Conservation (phyloP, 2,329 filamentous ascomycete species). For the Penicillium sp. region DNA sequence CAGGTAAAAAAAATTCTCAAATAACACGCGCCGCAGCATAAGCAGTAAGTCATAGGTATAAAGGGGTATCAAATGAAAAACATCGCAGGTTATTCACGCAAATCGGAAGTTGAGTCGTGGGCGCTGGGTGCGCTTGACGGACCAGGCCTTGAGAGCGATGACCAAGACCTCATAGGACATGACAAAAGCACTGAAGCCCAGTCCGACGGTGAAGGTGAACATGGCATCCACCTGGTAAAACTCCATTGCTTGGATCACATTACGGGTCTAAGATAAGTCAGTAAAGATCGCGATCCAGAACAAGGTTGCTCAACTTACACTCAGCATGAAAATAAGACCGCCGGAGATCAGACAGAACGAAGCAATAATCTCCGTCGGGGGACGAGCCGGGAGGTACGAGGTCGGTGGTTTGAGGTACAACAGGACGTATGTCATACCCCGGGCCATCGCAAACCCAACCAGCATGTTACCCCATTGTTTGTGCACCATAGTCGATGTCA, state of each 20-base stretch:
- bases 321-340: slow-evolving; percentile 89
- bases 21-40: slow-evolving; percentile 1
- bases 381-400: slow-evolving; percentile 77
- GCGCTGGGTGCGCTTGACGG: slow-evolving; percentile 51
- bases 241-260: slow-evolving; percentile 76
- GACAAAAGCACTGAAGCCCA: slow-evolving; percentile 78
- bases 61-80: slow-evolving; percentile 19
- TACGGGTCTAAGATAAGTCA: slow-evolving; percentile 62
- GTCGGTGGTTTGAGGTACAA: slow-evolving; percentile 78
- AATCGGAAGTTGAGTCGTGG: slow-evolving; percentile 35
- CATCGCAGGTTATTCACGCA: slow-evolving; percentile 17
- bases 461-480: slow-evolving; percentile 90
- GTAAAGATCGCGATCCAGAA: slow-evolving; percentile 11
- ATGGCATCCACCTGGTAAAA: slow-evolving; percentile 79
- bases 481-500: slow-evolving; percentile 89
- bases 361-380: slow-evolving; percentile 84
- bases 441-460: slow-evolving; percentile 75
- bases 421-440: slow-evolving; percentile 76
- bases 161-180: slow-evolving; percentile 82
- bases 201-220: slow-evolving; percentile 87
- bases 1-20: not conserved
- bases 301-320: slow-evolving; percentile 57
- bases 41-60: slow-evolving; percentile 11
- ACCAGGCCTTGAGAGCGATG: slow-evolving; percentile 88
- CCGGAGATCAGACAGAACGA: slow-evolving; percentile 86